A percentile compares a stretch with the other conserved stretches of the same genome.
These are phyloP conservation scores for Naumovozyma castellii DNA, from an alignment of 805 yeast species.

Conservation along the genomic window DNA sequence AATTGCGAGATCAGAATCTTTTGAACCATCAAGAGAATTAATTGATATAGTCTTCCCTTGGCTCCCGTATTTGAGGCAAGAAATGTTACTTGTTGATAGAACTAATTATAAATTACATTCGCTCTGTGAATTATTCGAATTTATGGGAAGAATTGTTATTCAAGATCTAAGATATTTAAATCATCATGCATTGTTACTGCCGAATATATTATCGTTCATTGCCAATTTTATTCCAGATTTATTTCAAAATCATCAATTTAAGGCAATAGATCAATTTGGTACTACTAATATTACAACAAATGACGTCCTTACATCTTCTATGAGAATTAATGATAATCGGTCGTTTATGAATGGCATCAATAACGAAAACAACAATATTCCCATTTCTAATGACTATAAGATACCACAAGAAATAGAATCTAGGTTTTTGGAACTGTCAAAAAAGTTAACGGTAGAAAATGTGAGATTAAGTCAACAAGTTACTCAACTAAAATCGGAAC, in stretches of 20 bases:
- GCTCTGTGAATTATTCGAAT: slow-evolving; percentile 27
- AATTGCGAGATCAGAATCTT: slow-evolving; percentile 13
- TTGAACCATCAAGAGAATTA: slow-evolving; percentile 20
- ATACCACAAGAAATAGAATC: slow-evolving; percentile 8
- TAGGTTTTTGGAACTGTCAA: slow-evolving; percentile 20
- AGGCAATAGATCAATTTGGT: slow-evolving; percentile 1
- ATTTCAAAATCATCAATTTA: slow-evolving; percentile 17
- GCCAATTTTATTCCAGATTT: slow-evolving; percentile 25
- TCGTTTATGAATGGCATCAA: background rate
- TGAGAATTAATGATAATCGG: background rate
- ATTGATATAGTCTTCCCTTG: slow-evolving; percentile 25
- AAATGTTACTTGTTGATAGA: slow-evolving; percentile 21
- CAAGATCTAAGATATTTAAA: slow-evolving; percentile 26
- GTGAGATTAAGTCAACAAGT: slow-evolving; percentile 25
- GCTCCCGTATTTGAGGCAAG: slow-evolving; percentile 23
- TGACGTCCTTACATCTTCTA: background rate
- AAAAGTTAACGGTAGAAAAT: slow-evolving; percentile 25
- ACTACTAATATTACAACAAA: background rate
- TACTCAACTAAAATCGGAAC: slow-evolving; percentile 20
- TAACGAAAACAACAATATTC: background rate
- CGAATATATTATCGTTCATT: slow-evolving; percentile 23
- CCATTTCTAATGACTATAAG: slow-evolving; percentile 1
- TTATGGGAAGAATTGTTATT: slow-evolving; percentile 21
- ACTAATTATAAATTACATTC: slow-evolving; percentile 28
- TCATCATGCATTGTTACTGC: slow-evolving; percentile 17